A percentile compares a stretch with the other conserved stretches of the same genome.
These are phyloP conservation scores for Xylariomycetidae sp. DNA, from an alignment of 2,329 filamentous ascomycete genomes.

Conservation along the genomic window DNA sequence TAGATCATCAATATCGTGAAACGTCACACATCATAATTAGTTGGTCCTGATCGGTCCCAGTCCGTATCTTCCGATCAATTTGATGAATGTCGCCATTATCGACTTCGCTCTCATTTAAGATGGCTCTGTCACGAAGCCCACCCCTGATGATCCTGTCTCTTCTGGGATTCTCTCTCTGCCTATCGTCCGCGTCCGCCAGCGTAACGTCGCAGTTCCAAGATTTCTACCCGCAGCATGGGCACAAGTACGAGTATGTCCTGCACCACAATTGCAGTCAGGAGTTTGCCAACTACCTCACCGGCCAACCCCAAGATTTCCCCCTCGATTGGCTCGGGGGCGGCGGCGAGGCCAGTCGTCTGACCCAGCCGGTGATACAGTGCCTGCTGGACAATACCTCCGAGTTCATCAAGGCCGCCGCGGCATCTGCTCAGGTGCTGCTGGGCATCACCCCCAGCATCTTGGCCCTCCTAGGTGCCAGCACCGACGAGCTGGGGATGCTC, in stretches of 20 bases:
- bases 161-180: no score
- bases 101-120: no score
- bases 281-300: constrained; percentile 15
- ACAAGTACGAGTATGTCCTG: constrained; percentile 12
- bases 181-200: not conserved
- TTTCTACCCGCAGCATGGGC: constrained; percentile 15
- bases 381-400: constrained; percentile 15
- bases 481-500: constrained; percentile 17
- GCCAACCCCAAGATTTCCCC: constrained; percentile 9
- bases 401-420: constrained; percentile 17
- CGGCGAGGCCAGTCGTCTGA: constrained; percentile 7
- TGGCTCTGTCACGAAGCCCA: no score
- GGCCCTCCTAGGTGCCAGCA: constrained; percentile 12
- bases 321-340: constrained; percentile 15
- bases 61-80: no score
- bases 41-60: no score
- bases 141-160: no score
- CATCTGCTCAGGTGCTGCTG: constrained; percentile 18
- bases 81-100: no score
- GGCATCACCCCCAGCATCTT: constrained; percentile 18
- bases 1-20: no score
- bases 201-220: constrained; percentile 12
- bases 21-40: no score
- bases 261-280: constrained; percentile 14
- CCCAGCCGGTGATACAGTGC: constrained; percentile 15